Evolutionary conservation across 768 basidiomycete genomes (phyloP).

Genomic region (Boletus bicolor): DNA sequence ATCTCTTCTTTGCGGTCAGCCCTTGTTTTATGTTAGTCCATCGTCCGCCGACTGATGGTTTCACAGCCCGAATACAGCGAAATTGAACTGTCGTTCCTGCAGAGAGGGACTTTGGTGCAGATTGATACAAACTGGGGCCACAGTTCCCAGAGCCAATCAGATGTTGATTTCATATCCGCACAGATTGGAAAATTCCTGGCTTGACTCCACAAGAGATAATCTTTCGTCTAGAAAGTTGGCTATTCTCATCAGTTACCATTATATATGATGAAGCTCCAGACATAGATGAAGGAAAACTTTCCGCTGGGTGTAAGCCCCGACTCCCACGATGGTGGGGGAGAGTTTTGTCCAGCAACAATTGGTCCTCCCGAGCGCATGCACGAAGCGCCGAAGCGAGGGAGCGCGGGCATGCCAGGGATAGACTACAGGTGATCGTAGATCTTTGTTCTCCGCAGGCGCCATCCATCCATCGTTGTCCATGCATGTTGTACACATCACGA

Average conservation of each 20-base stretch:
- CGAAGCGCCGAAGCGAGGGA: too few species aligned
- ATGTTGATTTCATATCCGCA: constrained; percentile 7
- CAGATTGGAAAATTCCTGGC: constrained; percentile 14
- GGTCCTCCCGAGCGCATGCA: too few species aligned
- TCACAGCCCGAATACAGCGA: constrained; percentile 52
- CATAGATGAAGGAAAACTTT: neutral
- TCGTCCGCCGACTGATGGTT: neutral
- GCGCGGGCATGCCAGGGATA: too few species aligned
- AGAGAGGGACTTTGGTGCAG: constrained; percentile 41
- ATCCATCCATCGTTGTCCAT: too few species aligned
- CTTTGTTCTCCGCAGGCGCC: too few species aligned
- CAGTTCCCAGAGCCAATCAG: constrained; percentile 5
- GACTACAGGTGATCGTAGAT: too few species aligned
- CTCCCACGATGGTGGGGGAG: too few species aligned
- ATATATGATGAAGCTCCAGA: too few species aligned
- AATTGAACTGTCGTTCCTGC: constrained; percentile 40
- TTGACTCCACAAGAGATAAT: neutral
- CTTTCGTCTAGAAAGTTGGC: neutral
- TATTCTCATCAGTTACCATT: neutral
- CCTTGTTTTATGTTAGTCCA: neutral
- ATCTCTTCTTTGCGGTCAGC: constrained; percentile 52
- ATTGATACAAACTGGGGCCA: constrained; percentile 36
- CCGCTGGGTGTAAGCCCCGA: too few species aligned
- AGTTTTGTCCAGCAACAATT: too few species aligned
- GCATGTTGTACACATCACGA: too few species aligned